Base-by-base conservation (phyloP, 1,139 yeast genomes). In the Chernovozyma aurita region DNA sequence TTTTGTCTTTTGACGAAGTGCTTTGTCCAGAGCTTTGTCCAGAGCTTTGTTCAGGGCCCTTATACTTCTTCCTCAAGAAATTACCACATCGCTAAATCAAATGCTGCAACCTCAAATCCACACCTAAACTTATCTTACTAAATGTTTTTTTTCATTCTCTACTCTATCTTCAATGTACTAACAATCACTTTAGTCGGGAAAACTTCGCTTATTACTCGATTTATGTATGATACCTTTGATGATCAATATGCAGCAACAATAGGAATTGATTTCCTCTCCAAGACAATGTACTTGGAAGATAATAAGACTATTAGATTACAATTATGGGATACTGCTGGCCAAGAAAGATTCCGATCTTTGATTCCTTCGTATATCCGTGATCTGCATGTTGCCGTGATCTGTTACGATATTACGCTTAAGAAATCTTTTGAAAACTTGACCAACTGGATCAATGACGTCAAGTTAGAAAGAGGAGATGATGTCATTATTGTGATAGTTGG, bases 141-240 rank as follows among this genome's bases (percentile, higher is more conserved):
- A n/a, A n/a, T n/a, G n/a, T n/a, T n/a, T n/a, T n/a, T n/a, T n/a
- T 20, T 20, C 22, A 6, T 20, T 20, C 9, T 9, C 22, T 7
- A 9, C 9, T 20, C 22, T 20, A 6, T 20, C 9, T 20, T 20
- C 22, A 20, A 6, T 20, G 22, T 20, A 20, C 22, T 20, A 20
- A 20, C 22, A 20, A 20, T 20, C 9, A n/a, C 16, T 36, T 4
- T 48, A 66, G 92, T 92, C 34, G 98, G 98, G 29, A 92, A 92
- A 60, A 92, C 98, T 7, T 90, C 97, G 6, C 73, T 92, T 42
- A 85, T 92, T 49, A 88, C 98, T 15, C 70, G 98, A 45, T 92
- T 92, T 65, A 92, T 92, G 97, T 90, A 92, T 59, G 97, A 92
- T 56, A 85, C 96, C n/a, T 92, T 92, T 57, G 97, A 92, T 59